These are phyloP conservation scores for Aspergillus avenaceus DNA, from an alignment of 495 filamentous ascomycete genomes.

Conservation along the genomic window DNA sequence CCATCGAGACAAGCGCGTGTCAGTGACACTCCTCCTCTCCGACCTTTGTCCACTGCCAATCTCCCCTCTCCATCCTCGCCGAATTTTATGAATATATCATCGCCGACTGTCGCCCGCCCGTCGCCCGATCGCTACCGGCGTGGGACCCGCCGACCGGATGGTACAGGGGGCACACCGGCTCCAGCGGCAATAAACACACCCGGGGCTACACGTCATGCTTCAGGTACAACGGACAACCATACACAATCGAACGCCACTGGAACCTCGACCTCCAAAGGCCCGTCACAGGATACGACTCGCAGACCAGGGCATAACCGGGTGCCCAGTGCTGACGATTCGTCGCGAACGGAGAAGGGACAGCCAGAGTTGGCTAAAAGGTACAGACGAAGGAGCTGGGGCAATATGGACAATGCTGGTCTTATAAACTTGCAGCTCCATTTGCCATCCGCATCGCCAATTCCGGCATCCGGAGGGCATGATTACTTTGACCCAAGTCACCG, in stretches of 20 bases:
- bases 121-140: constrained; percentile 67
- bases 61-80: constrained; percentile 37
- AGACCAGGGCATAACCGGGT: constrained; percentile 33
- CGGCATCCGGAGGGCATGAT: constrained; percentile 25
- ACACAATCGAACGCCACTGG: constrained; percentile 6
- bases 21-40: constrained; percentile 28
- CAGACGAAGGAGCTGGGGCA: constrained; percentile 78
- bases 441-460: constrained; percentile 24
- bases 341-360: constrained; percentile 33
- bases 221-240: constrained; percentile 23
- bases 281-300: constrained; percentile 8
- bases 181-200: constrained; percentile 24
- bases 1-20: constrained; percentile 35
- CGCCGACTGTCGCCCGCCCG: constrained; percentile 50
- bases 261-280: constrained; percentile 5
- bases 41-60: constrained; percentile 51
- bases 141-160: constrained; percentile 47
- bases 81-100: constrained; percentile 40
- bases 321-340: constrained; percentile 52
- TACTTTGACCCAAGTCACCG: constrained; percentile 35
- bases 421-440: constrained; percentile 37
- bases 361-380: constrained; percentile 71
- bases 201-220: constrained; percentile 3
- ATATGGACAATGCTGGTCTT: constrained; percentile 58
- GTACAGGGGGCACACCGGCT: constrained; percentile 36